Base-by-base conservation (phyloP, 139 green algal genomes). In the Marvania coccoides region DNA sequence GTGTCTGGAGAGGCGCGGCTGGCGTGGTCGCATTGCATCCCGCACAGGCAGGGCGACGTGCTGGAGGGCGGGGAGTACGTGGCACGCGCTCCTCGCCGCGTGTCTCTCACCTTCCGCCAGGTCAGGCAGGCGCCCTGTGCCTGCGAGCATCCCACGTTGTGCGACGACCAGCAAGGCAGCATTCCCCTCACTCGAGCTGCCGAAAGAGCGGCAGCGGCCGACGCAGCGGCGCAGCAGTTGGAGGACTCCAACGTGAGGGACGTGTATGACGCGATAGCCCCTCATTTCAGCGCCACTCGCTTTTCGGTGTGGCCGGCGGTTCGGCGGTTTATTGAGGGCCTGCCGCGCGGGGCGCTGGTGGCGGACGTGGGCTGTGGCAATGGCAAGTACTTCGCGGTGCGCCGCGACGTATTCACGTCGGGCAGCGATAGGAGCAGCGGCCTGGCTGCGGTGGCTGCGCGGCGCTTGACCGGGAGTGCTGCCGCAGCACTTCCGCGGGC, bases 311-410 rank as follows among this genome's bases (percentile, higher is more conserved):
- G 94, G 94, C 86, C 88, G 23, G 65, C 82, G 62, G 93, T 98
- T 12, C 71, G 80, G 0, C 54, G 67, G 15, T 99, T 98, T 69
- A 70, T 99, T 0, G 73, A 92, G 14, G 28, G 39, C 9, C 74
- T 98, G 34, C 69, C 82, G 0, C 15, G 58, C 0, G 79, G 82
- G 4, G 74, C 67, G 24, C 30, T 97, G 24, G 73, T 97, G 8
- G 88, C 81, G 2, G 94, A 99, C 65, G 85, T 96, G 35, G 95
- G 95, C 0, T 98, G 93, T 70, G 95, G 95, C 48, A 99, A 99
- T 72, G 95, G 95, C 39, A 98, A 98, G 82, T 97, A 97, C 82
- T 90, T 97, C 71, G 83, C 74, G 0, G 81, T 96, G 59, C 61
- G 90, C 5, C 38, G 55, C 0, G 90, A 96, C 81, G 19, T 90